Evolutionary conservation across 2,329 filamentous ascomycete genomes (phyloP).

Genomic region (Chaetomiaceae sp.): DNA sequence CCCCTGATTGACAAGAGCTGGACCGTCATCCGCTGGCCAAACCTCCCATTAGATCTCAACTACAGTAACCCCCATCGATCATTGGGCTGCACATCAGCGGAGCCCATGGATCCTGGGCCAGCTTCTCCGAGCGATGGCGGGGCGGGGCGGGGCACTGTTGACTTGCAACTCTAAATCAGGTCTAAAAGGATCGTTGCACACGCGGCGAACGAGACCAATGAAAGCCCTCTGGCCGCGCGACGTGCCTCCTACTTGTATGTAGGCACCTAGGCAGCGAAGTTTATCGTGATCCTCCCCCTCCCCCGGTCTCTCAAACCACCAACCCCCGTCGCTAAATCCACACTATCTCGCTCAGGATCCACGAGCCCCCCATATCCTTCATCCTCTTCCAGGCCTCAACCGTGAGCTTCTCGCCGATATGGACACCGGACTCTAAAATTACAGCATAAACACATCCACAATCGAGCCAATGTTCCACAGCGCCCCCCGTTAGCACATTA

Average conservation of each 20-base stretch:
- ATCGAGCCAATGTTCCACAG: constrained; percentile 61
- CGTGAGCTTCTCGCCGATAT: constrained; percentile 65
- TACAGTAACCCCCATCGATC: background rate
- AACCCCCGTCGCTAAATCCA: constrained; percentile 28
- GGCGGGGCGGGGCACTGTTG: background rate
- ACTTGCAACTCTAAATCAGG: background rate
- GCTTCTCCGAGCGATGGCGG: background rate
- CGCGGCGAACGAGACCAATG: background rate
- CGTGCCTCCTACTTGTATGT: no score
- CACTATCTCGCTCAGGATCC: constrained; percentile 47
- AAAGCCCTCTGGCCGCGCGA: no score
- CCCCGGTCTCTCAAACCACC: background rate
- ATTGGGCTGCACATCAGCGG: background rate
- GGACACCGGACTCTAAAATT: constrained; percentile 68
- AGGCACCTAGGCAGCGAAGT: no score
- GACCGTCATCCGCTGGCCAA: background rate
- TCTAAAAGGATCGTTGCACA: background rate
- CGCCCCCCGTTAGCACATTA: constrained; percentile 56
- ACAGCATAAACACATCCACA: constrained; percentile 61
- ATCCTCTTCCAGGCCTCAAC: constrained; percentile 60
- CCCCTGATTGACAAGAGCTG: background rate
- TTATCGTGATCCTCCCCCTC: no score
- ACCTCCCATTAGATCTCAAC: background rate
- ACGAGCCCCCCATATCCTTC: constrained; percentile 52
- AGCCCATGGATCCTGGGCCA: background rate